Base-by-base conservation (phyloP, 2,329 filamentous ascomycete genomes). In the Coniochaeta sp. region DNA sequence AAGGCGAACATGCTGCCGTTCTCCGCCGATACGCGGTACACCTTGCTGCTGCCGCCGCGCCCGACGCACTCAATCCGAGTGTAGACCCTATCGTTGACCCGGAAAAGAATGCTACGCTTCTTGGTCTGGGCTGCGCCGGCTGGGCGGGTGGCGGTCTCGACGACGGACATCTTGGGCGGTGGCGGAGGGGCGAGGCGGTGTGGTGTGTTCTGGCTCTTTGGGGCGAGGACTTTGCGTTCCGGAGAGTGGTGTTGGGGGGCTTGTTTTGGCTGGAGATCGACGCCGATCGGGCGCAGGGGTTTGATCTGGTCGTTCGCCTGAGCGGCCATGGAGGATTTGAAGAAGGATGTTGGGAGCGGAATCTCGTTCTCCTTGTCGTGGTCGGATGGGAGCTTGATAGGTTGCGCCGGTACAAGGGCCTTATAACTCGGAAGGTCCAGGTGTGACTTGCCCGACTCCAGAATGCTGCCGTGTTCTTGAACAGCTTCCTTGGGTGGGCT, bases 11-110 rank as follows among this genome's bases (percentile, higher is more conserved):
- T 89, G 66, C 91, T 95, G 63, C 90, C 91, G 63, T 96, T 97
- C 67, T 99, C 94, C 0, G 94, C 92, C 75, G 95, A 95, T 30
- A 99, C 94, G 45, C 91, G 86, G 68, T 96, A 99, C 1, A 99
- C 94, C 63, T 95, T 91, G 48, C 87, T 91, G 59, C 90, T 96
- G 28, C 94, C 94, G 56, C 94, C 94, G 53, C 91, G 86, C 9
- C 94, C 94, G 58, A 99, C 85, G 58, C 87, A 89, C 65, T 96
- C 91, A 56, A 97, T 81, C 46, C 92, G 81, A 20, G 91, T 94
- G 64, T 95, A 99, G 31, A 85, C 81, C 64, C 95, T 95, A 55
- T 90, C 89, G 63, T 99, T 99, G 55, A 99, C 85, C 46, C 86
- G 85, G 53, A 97, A 79, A 52, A 92, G 86, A 56, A 90, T 89